Conservation (phyloP, 2,329 filamentous ascomycete species). For the Anisogramma anomala region DNA sequence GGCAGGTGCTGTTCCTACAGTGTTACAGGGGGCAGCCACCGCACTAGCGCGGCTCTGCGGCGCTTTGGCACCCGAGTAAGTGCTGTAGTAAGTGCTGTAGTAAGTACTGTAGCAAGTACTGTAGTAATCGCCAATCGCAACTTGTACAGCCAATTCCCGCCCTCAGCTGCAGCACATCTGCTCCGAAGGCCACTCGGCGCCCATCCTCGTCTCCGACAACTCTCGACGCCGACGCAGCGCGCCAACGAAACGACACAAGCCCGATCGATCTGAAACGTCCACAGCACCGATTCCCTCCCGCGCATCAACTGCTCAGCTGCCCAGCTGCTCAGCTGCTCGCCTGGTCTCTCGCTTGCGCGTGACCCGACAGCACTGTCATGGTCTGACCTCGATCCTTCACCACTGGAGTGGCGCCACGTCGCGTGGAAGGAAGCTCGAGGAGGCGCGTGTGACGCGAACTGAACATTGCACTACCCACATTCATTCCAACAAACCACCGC, state of each 20-base stretch:
- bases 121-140: too few relatives aligned
- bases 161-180: background rate
- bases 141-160: too few relatives aligned
- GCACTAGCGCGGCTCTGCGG: too few relatives aligned
- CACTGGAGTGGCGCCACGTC: slow-evolving; percentile 10
- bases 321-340: background rate
- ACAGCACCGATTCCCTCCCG: background rate
- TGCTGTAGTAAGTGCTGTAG: too few relatives aligned
- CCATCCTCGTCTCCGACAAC: background rate
- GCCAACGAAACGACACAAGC: too few relatives aligned
- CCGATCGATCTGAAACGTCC: too few relatives aligned
- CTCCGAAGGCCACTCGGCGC: background rate
- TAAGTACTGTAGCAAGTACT: too few relatives aligned
- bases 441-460: background rate
- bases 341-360: background rate
- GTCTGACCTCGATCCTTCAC: slow-evolving; percentile 7
- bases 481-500: background rate
- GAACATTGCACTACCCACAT: background rate
- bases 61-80: too few relatives aligned
- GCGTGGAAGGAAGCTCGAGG: slow-evolving; percentile 3
- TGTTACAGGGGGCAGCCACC: too few relatives aligned
- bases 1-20: too few relatives aligned
- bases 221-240: too few relatives aligned
- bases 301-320: background rate
- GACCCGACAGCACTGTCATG: slow-evolving; percentile 7